Conservation (phyloP, 257 asterid species). For the Primulina huaijiensis region DNA sequence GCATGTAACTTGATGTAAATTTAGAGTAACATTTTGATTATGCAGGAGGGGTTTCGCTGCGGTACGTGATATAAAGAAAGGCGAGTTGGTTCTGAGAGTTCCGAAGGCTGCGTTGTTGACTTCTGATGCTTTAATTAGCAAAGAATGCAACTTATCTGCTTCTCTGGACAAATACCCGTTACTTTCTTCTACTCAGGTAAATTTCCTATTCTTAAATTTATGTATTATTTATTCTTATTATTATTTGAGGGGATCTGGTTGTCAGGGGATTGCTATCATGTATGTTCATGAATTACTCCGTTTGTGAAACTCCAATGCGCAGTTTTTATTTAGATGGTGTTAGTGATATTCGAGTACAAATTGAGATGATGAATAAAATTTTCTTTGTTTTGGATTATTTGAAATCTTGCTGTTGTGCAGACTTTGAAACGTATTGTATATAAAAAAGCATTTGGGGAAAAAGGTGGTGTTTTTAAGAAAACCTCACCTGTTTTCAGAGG, state of each 20-base stretch:
- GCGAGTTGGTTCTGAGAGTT: conserved; percentile 75
- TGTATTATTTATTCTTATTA: background rate
- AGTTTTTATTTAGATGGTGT: too few relatives aligned
- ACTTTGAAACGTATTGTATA: background rate
- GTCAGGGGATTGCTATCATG: too few relatives aligned
- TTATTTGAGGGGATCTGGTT: background rate
- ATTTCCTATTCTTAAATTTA: background rate
- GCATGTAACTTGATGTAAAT: background rate
- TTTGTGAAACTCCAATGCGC: background rate
- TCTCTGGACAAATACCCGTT: conserved; percentile 40
- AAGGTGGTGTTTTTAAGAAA: too few relatives aligned
- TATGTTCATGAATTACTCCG: too few relatives aligned
- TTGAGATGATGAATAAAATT: background rate
- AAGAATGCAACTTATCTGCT: conserved; percentile 40
- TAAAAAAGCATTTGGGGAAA: background rate
- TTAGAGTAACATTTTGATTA: conserved; percentile 1
- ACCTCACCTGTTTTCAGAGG: too few relatives aligned
- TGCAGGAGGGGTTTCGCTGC: conserved; percentile 92
- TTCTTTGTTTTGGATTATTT: background rate
- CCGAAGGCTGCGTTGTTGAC: conserved; percentile 73
- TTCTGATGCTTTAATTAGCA: conserved; percentile 43
- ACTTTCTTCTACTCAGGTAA: conserved; percentile 72
- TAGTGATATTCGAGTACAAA: background rate
- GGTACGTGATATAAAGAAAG: conserved; percentile 59
- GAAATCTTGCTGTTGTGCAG: background rate